A percentile compares a stretch with the other conserved stretches of the same genome.
Conservation (phyloP, 176 grass and related monocot species). For the Rhynchospora pubera region DNA sequence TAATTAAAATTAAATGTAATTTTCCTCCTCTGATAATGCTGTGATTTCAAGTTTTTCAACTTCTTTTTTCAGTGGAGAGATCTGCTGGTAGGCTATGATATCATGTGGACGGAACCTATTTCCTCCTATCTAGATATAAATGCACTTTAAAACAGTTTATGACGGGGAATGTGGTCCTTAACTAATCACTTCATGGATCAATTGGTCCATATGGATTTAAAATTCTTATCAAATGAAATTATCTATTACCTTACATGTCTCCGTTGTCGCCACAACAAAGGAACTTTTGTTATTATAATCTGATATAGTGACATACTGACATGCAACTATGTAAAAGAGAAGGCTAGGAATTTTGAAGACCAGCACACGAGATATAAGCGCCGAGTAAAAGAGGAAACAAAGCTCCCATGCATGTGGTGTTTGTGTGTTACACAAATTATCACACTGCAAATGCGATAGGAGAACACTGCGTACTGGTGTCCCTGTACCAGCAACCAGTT, state of each 20-base stretch:
- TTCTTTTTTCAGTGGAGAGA: not conserved
- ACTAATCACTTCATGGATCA: not conserved
- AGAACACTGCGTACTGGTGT: not conserved
- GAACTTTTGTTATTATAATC: not conserved
- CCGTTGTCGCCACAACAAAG: not conserved
- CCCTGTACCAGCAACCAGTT: not conserved
- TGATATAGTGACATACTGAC: not conserved
- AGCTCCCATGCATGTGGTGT: not conserved
- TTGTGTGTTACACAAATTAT: not conserved
- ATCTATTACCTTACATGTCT: not conserved
- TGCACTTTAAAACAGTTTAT: not conserved
- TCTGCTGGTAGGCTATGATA: not conserved
- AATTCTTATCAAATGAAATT: not conserved
- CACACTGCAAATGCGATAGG: not conserved
- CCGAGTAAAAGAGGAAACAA: not conserved
- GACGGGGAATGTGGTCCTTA: not conserved
- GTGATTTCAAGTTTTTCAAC: not conserved
- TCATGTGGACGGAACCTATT: not conserved
- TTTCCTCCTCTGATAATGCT: not conserved
- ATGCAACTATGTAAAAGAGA: not conserved
- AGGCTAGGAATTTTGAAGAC: not conserved
- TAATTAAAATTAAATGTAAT: not conserved
- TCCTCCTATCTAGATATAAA: not conserved
- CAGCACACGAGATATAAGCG: no score
- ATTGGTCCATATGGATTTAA: not conserved